Conservation (phyloP, 2,329 filamentous ascomycete genomes). For the Hysterium pulicare region DNA sequence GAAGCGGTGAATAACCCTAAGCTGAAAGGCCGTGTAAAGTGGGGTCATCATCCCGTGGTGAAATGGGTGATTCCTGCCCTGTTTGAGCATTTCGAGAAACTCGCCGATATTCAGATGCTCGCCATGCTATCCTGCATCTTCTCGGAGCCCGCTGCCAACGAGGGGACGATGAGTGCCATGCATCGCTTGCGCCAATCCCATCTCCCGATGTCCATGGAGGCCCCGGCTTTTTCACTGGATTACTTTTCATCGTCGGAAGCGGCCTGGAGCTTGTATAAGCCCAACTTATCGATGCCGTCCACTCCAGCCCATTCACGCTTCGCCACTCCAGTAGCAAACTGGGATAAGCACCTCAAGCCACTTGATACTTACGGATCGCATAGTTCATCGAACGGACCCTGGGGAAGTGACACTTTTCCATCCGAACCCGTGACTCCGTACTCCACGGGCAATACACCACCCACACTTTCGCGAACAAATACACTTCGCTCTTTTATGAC, state of each 20-base stretch:
- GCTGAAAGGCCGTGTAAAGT: conserved; percentile 48
- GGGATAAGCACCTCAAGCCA: conserved; percentile 26
- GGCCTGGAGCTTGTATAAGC: conserved; percentile 43
- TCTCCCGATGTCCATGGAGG: conserved; percentile 41
- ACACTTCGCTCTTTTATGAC: conserved; percentile 33
- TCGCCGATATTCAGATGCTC: conserved; percentile 63
- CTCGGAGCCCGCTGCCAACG: conserved; percentile 44
- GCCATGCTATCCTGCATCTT: conserved; percentile 63
- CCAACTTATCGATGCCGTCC: conserved; percentile 31
- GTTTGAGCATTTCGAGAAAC: conserved; percentile 57
- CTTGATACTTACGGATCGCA: conserved; percentile 46
- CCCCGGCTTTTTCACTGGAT: conserved; percentile 46
- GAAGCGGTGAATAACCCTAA: conserved; percentile 37
- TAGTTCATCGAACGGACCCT: conserved; percentile 50
- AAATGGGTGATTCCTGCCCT: conserved; percentile 56
- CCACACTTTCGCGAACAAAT: conserved; percentile 41
- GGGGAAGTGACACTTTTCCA: conserved; percentile 39
- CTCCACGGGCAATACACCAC: conserved; percentile 53
- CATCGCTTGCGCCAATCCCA: conserved; percentile 33
- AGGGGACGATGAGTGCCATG: conserved; percentile 39
- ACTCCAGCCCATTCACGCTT: conserved; percentile 30
- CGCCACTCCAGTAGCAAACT: conserved; percentile 27
- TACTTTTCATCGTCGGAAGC: conserved; percentile 44
- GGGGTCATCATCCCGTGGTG: conserved; percentile 57
- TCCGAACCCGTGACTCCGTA: conserved; percentile 50